phyloP scores from a whole-genome alignment of 1,284 basidiomycete species.

The Laetiporus sulphureus region DNA sequence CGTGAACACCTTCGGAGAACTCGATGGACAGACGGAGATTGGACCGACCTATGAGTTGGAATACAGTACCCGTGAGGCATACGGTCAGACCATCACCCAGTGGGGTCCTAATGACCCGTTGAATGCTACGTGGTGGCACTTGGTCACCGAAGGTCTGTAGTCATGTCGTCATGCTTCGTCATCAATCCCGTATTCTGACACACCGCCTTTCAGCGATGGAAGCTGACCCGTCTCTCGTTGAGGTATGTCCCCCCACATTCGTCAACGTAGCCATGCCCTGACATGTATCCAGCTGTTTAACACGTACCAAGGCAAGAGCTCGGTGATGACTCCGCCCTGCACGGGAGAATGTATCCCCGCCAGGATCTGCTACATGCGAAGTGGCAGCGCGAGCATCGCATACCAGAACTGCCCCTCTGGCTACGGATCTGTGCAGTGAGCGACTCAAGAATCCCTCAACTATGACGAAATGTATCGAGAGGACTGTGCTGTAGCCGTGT shows the following conservation, averaged over 20 bases:
- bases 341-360: constrained; percentile 53
- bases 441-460: not conserved
- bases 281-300: constrained; percentile 48
- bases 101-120: constrained; percentile 68
- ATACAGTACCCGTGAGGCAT: constrained; percentile 67
- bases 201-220: constrained; percentile 49
- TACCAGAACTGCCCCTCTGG: constrained; percentile 52
- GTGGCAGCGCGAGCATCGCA: constrained; percentile 55
- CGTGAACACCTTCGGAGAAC: constrained; percentile 49
- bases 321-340: constrained; percentile 46
- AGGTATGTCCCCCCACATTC: constrained; percentile 31
- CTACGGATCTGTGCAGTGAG: constrained; percentile 45
- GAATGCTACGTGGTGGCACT: constrained; percentile 84
- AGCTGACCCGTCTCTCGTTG: constrained; percentile 47
- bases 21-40: constrained; percentile 45
- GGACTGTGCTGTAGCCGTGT: no score
- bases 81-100: constrained; percentile 50
- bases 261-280: constrained; percentile 1
- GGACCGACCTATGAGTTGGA: constrained; percentile 68
- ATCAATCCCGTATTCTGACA: no score
- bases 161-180: no score
- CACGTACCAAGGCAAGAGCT: constrained; percentile 66
- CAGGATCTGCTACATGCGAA: constrained; percentile 77
- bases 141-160: constrained; percentile 64
- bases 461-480: no score